Evolutionary conservation across 306 rosid genomes (phyloP), one percentile per base, ranked within the genome.

Genomic region (Prosopis cineraria): DNA sequence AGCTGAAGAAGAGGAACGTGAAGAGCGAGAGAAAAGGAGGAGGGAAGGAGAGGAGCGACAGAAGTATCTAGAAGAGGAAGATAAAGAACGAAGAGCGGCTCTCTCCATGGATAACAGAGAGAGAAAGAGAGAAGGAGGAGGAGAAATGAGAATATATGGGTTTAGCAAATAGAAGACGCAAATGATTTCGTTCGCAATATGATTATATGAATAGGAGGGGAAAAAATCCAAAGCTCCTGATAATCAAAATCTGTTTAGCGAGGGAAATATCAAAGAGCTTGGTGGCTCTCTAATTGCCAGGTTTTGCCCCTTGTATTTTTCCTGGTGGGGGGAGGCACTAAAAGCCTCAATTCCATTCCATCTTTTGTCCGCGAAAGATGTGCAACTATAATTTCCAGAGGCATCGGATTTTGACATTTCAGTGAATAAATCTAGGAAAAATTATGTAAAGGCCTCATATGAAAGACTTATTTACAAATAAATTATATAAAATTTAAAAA

Each of bases 51-150:
- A 50, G 5, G 87, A 84, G 70, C 90, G 93, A 80, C 82, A 85
- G 64, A 85, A 81, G 78, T 87, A 55, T 63, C 91, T 77, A 27
- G 93, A 78, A 12, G 91, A 90, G 73, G 85, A 77, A 24, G 91
- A 64, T 22, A 90, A 78, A 75, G 91, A 89, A 47, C 98, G 97
- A 34, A 93, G 85, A 60, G 91, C 84, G 9, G 98, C 88, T 41
- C 93, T 81, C 86, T 91, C 98, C 98, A 91, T 91, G 34, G 81
- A 73, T 73, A 73, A 78, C 60, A 39, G 10, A 67, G n/a, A n/a
- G 55, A 37, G 56, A 67, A 16, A 17, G 2, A 59, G 39, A 44
- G 30, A 10, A 7, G 16, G 45, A 40, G 56, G 71, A 33, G n/a
- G n/a, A n/a, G n/a, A n/a, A n/a, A n/a, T n/a, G n/a, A n/a, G n/a